Evolutionary conservation across 768 basidiomycete species (phyloP).

Genomic region (Crassisporium funariophilum): DNA sequence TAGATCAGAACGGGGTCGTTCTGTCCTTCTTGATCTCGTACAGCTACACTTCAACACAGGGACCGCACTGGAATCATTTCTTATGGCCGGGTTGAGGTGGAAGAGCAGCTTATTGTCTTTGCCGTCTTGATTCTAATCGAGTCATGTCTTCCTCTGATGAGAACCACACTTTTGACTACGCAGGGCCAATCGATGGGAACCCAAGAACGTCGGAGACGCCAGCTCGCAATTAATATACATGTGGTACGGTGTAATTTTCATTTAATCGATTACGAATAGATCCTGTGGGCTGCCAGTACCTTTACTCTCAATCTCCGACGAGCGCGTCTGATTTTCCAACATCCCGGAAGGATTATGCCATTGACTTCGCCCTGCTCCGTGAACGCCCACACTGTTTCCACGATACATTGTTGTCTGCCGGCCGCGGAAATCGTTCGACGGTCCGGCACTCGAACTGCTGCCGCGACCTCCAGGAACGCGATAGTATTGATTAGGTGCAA

Average conservation of each 20-base stretch:
- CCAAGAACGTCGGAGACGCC: not conserved
- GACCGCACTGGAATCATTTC: not conserved
- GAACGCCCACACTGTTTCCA: constrained; percentile 18
- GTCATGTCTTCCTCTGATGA: too few relatives aligned
- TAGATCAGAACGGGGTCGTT: constrained; percentile 27
- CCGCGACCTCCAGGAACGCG: constrained; percentile 21
- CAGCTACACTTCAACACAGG: not conserved
- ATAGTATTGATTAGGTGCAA: constrained; percentile 7
- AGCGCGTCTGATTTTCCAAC: constrained; percentile 10
- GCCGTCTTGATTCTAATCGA: not conserved
- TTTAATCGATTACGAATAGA: constrained; percentile 24
- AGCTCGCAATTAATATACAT: not conserved
- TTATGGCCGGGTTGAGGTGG: constrained; percentile 17
- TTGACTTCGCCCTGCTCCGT: constrained; percentile 10
- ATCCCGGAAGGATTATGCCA: constrained; percentile 8
- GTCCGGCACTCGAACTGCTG: constrained; percentile 13
- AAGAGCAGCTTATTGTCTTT: constrained; percentile 28
- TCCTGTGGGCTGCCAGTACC: constrained; percentile 20
- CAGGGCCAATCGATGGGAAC: too few relatives aligned
- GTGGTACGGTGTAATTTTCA: too few relatives aligned
- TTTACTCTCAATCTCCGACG: constrained; percentile 17
- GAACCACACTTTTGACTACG: too few relatives aligned
- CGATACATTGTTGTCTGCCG: constrained; percentile 16
- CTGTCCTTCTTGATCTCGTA: constrained; percentile 1
- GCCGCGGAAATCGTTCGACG: constrained; percentile 13